A percentile compares a stretch with the other conserved stretches of the same genome.
Evolutionary conservation across 169 alveolate genomes (phyloP).

Genomic region (Sarcocystis neurona): DNA sequence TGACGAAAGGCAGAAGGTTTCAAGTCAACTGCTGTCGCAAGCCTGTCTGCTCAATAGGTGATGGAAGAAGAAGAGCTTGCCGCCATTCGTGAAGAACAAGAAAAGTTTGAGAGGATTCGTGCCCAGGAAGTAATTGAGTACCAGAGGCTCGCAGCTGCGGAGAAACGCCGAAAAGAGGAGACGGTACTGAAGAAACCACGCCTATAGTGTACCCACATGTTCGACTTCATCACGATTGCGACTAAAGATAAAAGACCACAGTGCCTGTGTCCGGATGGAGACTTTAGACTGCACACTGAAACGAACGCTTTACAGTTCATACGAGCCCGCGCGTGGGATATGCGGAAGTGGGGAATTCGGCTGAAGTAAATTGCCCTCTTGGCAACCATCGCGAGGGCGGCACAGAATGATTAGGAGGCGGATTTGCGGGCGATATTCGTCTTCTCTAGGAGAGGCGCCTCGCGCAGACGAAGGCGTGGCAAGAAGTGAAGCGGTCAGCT

Average conservation of each 20-base stretch:
- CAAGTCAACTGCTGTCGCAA: slow-evolving; percentile 61
- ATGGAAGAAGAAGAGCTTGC: slow-evolving; percentile 87
- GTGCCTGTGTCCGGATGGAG: no score
- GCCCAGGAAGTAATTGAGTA: slow-evolving; percentile 82
- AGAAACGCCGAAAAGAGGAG: slow-evolving; percentile 82
- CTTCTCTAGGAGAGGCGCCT: slow-evolving; percentile 70
- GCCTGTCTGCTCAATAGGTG: slow-evolving; percentile 81
- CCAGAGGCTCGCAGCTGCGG: slow-evolving; percentile 84
- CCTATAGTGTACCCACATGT: no score
- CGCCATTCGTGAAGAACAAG: slow-evolving; percentile 83
- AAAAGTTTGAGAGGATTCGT: slow-evolving; percentile 82
- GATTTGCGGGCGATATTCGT: no score
- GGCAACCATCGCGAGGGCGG: no score
- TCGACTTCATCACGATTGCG: no score
- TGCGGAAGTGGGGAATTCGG: no score
- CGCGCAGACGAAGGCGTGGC: slow-evolving; percentile 47
- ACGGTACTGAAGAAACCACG: slow-evolving; percentile 46
- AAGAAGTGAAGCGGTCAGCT: background rate
- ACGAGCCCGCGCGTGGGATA: no score
- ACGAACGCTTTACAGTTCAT: no score
- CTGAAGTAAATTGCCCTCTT: no score
- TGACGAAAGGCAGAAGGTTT: background rate
- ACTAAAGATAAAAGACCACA: no score
- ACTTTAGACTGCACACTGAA: no score
- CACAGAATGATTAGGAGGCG: no score